These are phyloP conservation scores for Apiospora phragmitis DNA, from an alignment of 2,329 filamentous ascomycete species.

Conservation along the genomic window DNA sequence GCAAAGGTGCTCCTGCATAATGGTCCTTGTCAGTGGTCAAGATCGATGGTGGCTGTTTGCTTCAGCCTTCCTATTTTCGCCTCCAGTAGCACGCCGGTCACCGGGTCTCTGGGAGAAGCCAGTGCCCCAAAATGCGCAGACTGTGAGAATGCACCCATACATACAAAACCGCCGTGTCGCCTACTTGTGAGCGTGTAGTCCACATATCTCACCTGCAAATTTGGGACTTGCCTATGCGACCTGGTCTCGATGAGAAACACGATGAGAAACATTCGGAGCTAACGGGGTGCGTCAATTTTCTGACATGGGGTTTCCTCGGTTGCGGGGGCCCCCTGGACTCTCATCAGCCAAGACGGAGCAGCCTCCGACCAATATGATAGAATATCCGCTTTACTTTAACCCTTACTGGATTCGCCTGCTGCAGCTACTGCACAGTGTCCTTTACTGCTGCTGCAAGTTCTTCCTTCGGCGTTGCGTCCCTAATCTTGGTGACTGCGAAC, in stretches of 20 bases:
- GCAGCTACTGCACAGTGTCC: background rate
- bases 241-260: background rate
- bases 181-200: background rate
- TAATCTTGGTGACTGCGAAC: background rate
- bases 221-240: background rate
- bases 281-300: constrained; percentile 2
- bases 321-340: background rate
- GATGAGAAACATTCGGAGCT: background rate
- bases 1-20: background rate
- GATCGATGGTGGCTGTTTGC: background rate
- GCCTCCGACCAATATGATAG: constrained; percentile 9
- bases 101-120: background rate
- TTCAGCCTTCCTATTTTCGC: background rate
- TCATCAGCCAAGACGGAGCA: constrained; percentile 11
- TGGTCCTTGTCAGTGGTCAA: background rate
- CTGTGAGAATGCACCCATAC: background rate
- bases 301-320: constrained; percentile 3
- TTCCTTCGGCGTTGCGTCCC: background rate
- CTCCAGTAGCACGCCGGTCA: too few relatives aligned
- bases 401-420: background rate
- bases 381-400: background rate
- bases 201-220: background rate
- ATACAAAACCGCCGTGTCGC: background rate
- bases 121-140: background rate
- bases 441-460: background rate